Evolutionary conservation across 768 basidiomycete species (phyloP), one percentile per base, ranked within the genome.

Genomic region (Termitomyces titanicus): DNA sequence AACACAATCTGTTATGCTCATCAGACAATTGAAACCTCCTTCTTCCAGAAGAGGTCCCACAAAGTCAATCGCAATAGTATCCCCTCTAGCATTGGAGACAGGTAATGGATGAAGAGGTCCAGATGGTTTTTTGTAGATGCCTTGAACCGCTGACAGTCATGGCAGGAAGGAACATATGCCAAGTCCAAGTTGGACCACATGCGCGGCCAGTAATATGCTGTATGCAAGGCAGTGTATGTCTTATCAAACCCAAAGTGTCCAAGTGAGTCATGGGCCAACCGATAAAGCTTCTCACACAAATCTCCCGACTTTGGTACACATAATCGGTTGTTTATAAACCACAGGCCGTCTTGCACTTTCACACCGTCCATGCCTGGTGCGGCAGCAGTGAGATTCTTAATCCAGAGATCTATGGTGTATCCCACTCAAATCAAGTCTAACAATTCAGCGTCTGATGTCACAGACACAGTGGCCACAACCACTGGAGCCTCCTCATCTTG

Each of bases 211-310:
- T 67, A 74, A 49, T 63, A 74, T 1, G 64, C 54, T 0, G 59
- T 25, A 0, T 60, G 25, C 0, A 74, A 42, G 0, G 60, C 12
- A 0, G 31, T 61, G 47, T 72, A 72, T 0, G 62, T 58, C 53
- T 77, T 72, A 12, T 66, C 55, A 22, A 65, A 64, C 0, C 75
- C 66, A 51, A 76, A 72, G 60, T 74, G 70, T 0, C 70, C 71
- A 0, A 69, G 48, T 0, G 46, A 24, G 47, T 73, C 66, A 50
- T 73, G 73, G 0, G 65, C 68, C 1, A 71, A 47, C 0, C 60
- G 56, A 51, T 67, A 74, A 0, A 71, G 34, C 0, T 3, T 31
- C 44, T 65, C 63, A 0, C 66, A 25, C 1, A 53, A 2, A 5
- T 25, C 11, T 1, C 15, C 8, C 12, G 39, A 8, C 0, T 4